Evolutionary conservation across 2,329 filamentous ascomycete species (phyloP), one percentile per base, ranked within the genome.

Genomic region (Sarocladium brachiariae): DNA sequence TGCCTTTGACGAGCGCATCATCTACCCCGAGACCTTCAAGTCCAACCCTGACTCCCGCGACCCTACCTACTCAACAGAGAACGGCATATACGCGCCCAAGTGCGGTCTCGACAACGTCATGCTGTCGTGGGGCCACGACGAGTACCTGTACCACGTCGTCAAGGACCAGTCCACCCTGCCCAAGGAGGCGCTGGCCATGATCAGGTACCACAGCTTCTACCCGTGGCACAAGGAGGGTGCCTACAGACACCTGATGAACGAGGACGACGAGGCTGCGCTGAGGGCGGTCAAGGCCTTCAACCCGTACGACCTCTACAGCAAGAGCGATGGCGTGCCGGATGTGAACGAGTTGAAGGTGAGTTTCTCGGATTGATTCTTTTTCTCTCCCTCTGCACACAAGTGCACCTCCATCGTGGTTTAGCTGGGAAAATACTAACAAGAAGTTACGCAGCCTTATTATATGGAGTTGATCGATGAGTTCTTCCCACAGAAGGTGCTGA

Each of bases 131-230:
- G 90, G 90, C 41, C 87, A 92, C 66, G 87, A 92, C 64, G 87
- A 92, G 71, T 91, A 90, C 68, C 75, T 92, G 43, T 96, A 95
- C 74, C 84, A 89, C 61, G 84, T 95, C 54, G 82, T 87, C 69
- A 90, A 89, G 73, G 84, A 87, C 55, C 89, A 95, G 74, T 85
- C 80, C 46, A 85, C 74, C 0, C 76, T 96, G 38, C 90, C 90
- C 0, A 76, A 78, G 43, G 89, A 95, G 76, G 87, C 86, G 0
- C 77, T 96, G 10, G 90, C 89, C 54, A 95, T 96, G 88, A 93
- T 96, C 65, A 77, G 90, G 51, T 95, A 95, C 70, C 90, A 96
- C 71, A 89, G 84, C 5, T 95, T 95, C 71, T 96, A 96, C 70
- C 85, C 90, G 14, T 96, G 89, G 90, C 90, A 95, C 70, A 81